Conservation (phyloP, 352 stramenopile genomes). For the Elongisporangium anandrum region DNA sequence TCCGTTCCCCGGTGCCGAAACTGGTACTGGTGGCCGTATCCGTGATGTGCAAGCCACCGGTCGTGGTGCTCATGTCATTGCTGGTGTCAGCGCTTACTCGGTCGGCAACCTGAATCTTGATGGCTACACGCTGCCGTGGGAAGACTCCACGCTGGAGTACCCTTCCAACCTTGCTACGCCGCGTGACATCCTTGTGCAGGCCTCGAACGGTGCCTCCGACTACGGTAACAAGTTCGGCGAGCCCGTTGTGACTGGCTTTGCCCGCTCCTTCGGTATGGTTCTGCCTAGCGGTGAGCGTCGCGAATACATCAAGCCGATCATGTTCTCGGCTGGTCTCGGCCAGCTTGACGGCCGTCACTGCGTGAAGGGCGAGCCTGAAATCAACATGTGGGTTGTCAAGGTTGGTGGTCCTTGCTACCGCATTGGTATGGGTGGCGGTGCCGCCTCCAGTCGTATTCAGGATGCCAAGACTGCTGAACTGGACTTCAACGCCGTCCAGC, state of each 20-base stretch:
- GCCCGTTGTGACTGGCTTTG: conserved; percentile 98
- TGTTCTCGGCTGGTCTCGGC: conserved; percentile 98
- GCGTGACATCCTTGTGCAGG: conserved; percentile 95
- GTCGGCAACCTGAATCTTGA: conserved; percentile 96
- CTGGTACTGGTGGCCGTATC: conserved; percentile 96
- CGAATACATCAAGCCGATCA: conserved; percentile 99
- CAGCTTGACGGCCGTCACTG: conserved; percentile 93
- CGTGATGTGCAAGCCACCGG: conserved; percentile 98
- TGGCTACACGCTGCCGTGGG: conserved; percentile 95
- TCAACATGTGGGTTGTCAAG: conserved; percentile 98
- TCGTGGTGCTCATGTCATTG: conserved; percentile 93
- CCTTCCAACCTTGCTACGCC: conserved; percentile 88
- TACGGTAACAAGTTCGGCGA: conserved; percentile 99
- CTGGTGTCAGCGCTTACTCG: conserved; percentile 86
- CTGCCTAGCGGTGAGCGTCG: conserved; percentile 93
- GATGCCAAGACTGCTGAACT: conserved; percentile 92
- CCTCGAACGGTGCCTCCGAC: conserved; percentile 97
- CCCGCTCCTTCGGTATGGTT: conserved; percentile 96
- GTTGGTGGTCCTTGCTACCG: conserved; percentile 97
- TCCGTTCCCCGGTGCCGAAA: conserved; percentile 95
- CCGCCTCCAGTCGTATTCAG: conserved; percentile 95
- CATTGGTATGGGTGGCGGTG: conserved; percentile 98
- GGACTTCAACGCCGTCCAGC: conserved; percentile 99
- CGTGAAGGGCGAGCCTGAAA: conserved; percentile 92
- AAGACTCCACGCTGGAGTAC: conserved; percentile 91